Conservation (phyloP, 148 eudicot genomes). For the Rhododendron kiyosumense region DNA sequence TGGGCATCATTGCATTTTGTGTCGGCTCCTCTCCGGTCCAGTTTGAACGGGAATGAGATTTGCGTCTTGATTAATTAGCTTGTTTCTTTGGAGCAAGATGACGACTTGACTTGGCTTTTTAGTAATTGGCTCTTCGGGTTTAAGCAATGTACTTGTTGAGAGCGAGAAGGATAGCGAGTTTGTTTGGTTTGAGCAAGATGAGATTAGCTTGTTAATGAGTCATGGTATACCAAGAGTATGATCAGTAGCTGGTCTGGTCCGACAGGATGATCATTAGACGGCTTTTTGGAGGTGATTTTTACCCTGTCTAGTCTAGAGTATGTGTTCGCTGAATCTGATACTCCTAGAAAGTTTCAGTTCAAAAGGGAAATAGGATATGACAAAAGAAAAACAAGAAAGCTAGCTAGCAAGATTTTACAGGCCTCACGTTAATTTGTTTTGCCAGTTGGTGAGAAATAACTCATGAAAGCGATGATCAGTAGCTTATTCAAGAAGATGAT, state of each 20-base stretch:
- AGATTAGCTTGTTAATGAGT: not conserved
- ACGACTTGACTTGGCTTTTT: not conserved
- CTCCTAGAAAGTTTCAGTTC: not conserved
- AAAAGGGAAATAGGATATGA: not conserved
- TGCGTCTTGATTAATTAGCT: not conserved
- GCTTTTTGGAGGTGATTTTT: not conserved
- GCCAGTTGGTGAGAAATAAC: not conserved
- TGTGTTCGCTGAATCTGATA: not conserved
- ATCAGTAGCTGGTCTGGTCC: too few species aligned
- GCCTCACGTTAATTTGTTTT: not conserved
- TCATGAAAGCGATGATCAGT: not conserved
- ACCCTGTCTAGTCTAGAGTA: not conserved
- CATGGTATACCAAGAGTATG: too few species aligned
- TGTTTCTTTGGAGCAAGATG: not conserved
- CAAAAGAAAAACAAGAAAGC: not conserved
- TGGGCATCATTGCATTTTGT: not conserved
- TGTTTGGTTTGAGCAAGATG: not conserved
- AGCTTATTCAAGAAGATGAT: not conserved
- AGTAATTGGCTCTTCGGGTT: too few species aligned
- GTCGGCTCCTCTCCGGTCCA: not conserved
- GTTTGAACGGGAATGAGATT: not conserved
- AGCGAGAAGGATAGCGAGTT: not conserved
- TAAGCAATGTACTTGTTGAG: not conserved
- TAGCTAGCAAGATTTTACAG: not conserved
- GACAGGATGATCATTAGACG: not conserved